Conservation (phyloP, 305 asterid species). For the Plantago rigida region DNA sequence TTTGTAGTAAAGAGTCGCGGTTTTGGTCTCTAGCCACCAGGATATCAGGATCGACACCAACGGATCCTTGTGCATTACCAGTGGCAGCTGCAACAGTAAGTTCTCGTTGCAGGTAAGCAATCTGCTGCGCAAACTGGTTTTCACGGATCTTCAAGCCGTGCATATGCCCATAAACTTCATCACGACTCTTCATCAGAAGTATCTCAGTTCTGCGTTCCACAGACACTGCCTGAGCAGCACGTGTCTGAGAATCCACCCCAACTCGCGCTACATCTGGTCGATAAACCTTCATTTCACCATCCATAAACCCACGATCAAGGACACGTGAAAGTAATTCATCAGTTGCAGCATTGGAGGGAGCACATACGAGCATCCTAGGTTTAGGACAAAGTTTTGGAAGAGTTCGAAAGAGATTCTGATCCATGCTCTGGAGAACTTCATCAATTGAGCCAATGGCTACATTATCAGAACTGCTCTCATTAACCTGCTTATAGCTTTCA, state of each 20-base stretch:
- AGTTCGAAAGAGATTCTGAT: conserved; percentile 89
- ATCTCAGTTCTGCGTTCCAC: conserved; percentile 95
- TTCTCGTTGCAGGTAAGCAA: conserved; percentile 78
- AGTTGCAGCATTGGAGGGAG: conserved; percentile 99
- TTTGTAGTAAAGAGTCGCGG: conserved; percentile 70
- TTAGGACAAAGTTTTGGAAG: conserved; percentile 97
- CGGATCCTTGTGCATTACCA: conserved; percentile 91
- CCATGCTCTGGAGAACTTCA: conserved; percentile 97
- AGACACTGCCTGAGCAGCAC: conserved; percentile 98
- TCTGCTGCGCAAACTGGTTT: conserved; percentile 74
- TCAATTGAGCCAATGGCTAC: conserved; percentile 83
- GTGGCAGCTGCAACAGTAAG: conserved; percentile 66
- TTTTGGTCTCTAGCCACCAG: conserved; percentile 90
- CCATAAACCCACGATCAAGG: conserved; percentile 96
- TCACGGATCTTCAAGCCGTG: conserved; percentile 71
- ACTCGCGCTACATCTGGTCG: conserved; percentile 97
- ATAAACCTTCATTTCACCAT: conserved; percentile 97
- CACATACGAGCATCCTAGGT: conserved; percentile 99
- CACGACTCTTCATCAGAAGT: conserved; percentile 72
- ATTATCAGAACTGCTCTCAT: conserved; percentile 57
- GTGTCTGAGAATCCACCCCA: conserved; percentile 96
- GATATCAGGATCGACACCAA: conserved; percentile 95
- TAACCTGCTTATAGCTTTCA: conserved; percentile 90
- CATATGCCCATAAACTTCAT: conserved; percentile 87
- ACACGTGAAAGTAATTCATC: conserved; percentile 95